Percentiles rank a stretch among this genome's conserved stretches.
These are phyloP conservation scores for Colletotrichum magnum DNA, from an alignment of 2,329 filamentous ascomycete species.

Conservation along the genomic window DNA sequence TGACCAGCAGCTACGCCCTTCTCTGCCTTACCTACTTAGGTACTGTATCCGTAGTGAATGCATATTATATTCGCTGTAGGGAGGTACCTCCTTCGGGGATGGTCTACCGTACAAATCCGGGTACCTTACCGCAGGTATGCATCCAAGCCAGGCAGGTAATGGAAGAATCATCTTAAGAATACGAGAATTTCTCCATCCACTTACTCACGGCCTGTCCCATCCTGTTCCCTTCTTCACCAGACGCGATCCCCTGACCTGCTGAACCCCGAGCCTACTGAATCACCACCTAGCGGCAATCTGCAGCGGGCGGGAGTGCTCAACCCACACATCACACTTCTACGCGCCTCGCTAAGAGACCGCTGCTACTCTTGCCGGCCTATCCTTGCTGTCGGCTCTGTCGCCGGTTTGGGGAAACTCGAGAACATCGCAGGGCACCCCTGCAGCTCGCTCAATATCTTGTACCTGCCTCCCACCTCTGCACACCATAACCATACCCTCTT, in stretches of 20 bases:
- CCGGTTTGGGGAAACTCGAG: conserved; percentile 31
- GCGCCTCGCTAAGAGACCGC: too few species aligned
- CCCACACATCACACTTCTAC: too few species aligned
- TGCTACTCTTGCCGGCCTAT: not conserved
- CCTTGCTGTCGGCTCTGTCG: conserved; percentile 34
- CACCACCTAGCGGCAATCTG: too few species aligned
- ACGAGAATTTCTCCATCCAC: conserved; percentile 28
- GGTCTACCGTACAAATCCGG: too few species aligned
- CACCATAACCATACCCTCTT: conserved; percentile 6
- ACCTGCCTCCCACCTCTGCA: conserved; percentile 20
- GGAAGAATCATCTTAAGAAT: conserved; percentile 37
- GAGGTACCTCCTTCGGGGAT: too few species aligned
- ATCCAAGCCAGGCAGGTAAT: too few species aligned
- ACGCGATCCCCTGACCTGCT: conserved; percentile 18
- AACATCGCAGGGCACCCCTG: conserved; percentile 29
- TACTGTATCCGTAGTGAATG: conserved; percentile 3
- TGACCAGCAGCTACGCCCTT: too few species aligned
- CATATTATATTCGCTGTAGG: not conserved
- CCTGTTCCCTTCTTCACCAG: conserved; percentile 28
- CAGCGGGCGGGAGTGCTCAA: too few species aligned
- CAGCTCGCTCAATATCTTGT: conserved; percentile 31
- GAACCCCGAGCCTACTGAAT: not conserved
- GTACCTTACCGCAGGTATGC: too few species aligned
- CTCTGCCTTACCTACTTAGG: not conserved
- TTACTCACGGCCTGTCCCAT: conserved; percentile 3